Evolutionary conservation across 73 alveolate species (phyloP), one percentile per base, ranked within the genome.

Genomic region (Symbiodinium pilosum): DNA sequence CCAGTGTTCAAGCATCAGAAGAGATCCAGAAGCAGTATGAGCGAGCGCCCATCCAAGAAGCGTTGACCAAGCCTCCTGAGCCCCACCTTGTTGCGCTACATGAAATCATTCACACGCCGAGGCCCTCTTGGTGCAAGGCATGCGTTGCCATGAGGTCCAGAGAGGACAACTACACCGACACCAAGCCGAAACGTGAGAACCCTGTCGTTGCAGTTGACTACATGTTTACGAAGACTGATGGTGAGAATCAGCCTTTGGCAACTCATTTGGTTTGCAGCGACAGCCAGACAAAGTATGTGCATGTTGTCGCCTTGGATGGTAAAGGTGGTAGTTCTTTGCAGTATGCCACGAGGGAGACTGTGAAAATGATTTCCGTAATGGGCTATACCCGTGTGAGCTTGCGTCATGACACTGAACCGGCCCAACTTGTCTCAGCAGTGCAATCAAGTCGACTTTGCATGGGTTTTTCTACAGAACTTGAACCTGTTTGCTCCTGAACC

Each of bases 151-250:
- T 71, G 1, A 6, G 92, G 43, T 39, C 69, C 71, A 41, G 69
- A 32, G 93, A 84, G 47, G 59, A 69, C 84, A 28, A 28, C n/a
- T 16, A 30, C 47, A 21, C 28, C 44, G 93, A 4, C 43, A 43
- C 59, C 34, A 32, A 6, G 2, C 81, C 28, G 51, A 44, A 43
- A 24, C 81, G 42, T 69, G 84, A 44, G 39, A 47, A 30, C n/a
- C 93, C 93, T 36, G 36, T 68, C 30, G n/a, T 84, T 0, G 42
- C 93, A 4, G 21, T 84, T 41, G 93, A 84, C 81, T 44, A 84
- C 77, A 44, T 84, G 77, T 36, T 30, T 47, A 83, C 92, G 71
- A 41, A 28, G 28, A 83, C 92, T n/a, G 18, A 6, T 3, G 77
- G 77, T 14, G 77, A 59, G 9, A 56, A 26, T 39, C 71, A 56